Evolutionary conservation across 257 asterid species (phyloP).

Genomic region (Coffea eugenioides): DNA sequence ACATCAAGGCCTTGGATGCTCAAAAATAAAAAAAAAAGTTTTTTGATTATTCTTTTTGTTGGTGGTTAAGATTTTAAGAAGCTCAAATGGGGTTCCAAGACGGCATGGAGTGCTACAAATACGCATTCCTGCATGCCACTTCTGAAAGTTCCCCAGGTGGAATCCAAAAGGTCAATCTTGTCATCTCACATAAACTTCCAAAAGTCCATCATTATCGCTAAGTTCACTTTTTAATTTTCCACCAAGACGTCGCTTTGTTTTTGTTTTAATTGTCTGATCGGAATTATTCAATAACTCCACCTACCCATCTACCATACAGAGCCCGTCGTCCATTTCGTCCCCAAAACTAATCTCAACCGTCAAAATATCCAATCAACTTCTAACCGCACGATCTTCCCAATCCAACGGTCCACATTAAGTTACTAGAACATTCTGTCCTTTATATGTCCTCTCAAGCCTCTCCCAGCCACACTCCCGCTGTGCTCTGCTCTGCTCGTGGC

Average conservation of each 20-base stretch:
- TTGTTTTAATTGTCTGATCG: neutral
- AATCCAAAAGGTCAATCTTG: neutral
- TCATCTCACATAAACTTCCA: neutral
- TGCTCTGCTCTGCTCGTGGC: constrained; percentile 44
- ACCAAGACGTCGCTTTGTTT: neutral
- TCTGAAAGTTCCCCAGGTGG: neutral
- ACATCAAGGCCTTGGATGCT: no score
- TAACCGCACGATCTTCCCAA: constrained; percentile 34
- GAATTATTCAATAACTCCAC: neutral
- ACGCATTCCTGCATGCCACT: neutral
- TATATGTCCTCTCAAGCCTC: neutral
- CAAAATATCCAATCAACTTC: neutral
- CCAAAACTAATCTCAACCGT: constrained; percentile 37
- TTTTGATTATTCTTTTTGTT: no score
- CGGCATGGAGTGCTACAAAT: no score
- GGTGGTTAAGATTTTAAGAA: no score
- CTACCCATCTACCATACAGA: constrained; percentile 35
- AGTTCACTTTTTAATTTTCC: neutral
- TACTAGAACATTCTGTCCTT: constrained; percentile 35
- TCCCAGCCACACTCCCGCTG: neutral
- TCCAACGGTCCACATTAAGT: constrained; percentile 34
- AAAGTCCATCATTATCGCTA: neutral
- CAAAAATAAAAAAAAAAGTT: no score
- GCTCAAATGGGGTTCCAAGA: no score
- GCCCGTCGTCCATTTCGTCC: constrained; percentile 16